Conservation (phyloP, 116 monocot genomes). For the Posidonia oceanica region DNA sequence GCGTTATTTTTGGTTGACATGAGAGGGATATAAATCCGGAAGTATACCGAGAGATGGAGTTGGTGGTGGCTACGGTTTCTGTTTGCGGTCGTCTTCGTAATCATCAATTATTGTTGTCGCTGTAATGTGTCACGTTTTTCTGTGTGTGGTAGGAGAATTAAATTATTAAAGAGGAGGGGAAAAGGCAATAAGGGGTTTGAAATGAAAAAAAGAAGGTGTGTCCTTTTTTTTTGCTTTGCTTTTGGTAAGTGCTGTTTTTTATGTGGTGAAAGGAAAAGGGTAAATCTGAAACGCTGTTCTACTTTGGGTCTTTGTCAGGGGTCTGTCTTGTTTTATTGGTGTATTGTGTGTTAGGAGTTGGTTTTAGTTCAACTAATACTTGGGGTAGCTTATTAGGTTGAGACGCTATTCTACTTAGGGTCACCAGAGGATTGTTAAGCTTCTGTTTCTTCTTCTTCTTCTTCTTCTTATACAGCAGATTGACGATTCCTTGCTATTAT, state of each 20-base stretch:
- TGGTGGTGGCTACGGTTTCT: too few relatives aligned
- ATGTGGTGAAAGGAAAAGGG: background rate
- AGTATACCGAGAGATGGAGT: too few relatives aligned
- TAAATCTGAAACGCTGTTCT: background rate
- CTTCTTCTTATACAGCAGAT: too few relatives aligned
- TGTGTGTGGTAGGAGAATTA: background rate
- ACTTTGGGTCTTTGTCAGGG: background rate
- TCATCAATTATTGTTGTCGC: background rate
- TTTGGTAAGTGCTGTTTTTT: background rate
- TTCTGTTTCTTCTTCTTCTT: background rate
- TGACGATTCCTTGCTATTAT: too few relatives aligned
- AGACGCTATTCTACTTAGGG: background rate
- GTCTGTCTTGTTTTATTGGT: background rate
- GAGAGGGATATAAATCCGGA: too few relatives aligned
- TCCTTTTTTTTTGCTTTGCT: background rate
- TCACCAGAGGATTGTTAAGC: background rate
- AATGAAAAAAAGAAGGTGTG: background rate
- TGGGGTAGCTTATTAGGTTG: background rate
- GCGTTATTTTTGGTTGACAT: too few relatives aligned
- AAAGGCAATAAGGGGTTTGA: background rate
- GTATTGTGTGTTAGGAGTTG: background rate
- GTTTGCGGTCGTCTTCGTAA: too few relatives aligned
- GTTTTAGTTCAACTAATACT: background rate
- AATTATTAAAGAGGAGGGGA: background rate
- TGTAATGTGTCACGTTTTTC: background rate